Evolutionary conservation across 768 basidiomycete genomes (phyloP).

Genomic region (Suillus ampliporus): DNA sequence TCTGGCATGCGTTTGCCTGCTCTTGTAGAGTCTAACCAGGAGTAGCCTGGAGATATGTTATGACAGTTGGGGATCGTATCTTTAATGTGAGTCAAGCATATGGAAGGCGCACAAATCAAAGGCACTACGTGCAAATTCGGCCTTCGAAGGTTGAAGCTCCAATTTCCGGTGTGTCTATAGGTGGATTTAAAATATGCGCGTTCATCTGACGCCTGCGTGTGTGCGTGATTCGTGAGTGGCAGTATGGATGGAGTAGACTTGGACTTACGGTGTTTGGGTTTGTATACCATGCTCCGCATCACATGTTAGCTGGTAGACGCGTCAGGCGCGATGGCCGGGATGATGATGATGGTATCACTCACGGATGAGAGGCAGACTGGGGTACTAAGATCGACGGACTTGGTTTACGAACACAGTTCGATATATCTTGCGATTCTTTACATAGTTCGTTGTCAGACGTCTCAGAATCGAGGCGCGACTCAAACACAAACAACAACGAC

Average conservation of each 20-base stretch:
- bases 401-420: slow-evolving; percentile 74
- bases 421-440: slow-evolving; percentile 76
- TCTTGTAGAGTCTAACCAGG: slow-evolving; percentile 92
- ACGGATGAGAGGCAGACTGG: slow-evolving; percentile 62
- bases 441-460: no score
- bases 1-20: slow-evolving; percentile 95
- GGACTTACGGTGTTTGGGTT: slow-evolving; percentile 65
- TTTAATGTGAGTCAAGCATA: no score
- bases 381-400: slow-evolving; percentile 55
- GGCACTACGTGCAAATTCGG: slow-evolving; percentile 83
- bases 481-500: no score
- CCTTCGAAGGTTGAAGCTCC: slow-evolving; percentile 84
- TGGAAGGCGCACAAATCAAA: slow-evolving; percentile 45
- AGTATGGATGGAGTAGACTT: background rate
- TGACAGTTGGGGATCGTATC: slow-evolving; percentile 4
- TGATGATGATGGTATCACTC: slow-evolving; percentile 26
- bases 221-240: slow-evolving; percentile 20
- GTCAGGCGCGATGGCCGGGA: background rate
- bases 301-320: slow-evolving; percentile 73
- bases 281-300: slow-evolving; percentile 95
- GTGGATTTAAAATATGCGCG: slow-evolving; percentile 91
- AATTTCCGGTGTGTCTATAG: slow-evolving; percentile 84
- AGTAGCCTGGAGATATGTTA: slow-evolving; percentile 57
- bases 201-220: slow-evolving; percentile 20
- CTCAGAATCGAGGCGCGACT: no score